These are phyloP conservation scores for Phaffomyces antillensis DNA, from an alignment of 805 yeast species.

Conservation along the genomic window DNA sequence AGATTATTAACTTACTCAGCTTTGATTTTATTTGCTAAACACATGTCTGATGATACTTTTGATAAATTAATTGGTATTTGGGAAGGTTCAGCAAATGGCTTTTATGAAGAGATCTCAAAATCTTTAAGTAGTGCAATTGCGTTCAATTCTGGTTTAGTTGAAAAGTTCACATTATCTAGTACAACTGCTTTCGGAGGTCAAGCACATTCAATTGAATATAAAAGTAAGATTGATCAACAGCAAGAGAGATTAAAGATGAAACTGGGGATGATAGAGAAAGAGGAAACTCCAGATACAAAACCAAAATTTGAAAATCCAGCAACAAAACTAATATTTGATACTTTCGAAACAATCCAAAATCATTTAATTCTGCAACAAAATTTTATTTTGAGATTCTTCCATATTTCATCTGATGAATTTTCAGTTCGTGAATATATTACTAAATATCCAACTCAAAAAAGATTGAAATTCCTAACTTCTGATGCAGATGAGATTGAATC, in stretches of 20 bases:
- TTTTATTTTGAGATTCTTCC: conserved; percentile 36
- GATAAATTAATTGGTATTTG: conserved; percentile 34
- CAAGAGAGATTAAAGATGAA: conserved; percentile 15
- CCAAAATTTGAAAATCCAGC: conserved; percentile 1
- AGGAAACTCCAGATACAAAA: conserved; percentile 3
- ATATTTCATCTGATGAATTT: conserved; percentile 28
- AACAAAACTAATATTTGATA: conserved; percentile 7
- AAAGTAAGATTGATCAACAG: conserved; percentile 5
- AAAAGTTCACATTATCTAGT: conserved; percentile 16
- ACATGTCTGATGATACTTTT: conserved; percentile 43
- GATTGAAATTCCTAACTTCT: conserved; percentile 27
- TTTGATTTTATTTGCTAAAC: conserved; percentile 50
- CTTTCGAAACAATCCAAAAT: conserved; percentile 28
- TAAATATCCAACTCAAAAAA: conserved; percentile 24
- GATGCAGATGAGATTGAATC: conserved; percentile 33
- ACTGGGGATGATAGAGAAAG: conserved; percentile 13
- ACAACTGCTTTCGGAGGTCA: conserved; percentile 8
- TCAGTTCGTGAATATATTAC: conserved; percentile 28
- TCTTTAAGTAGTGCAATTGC: conserved; percentile 24
- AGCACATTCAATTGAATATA: background rate
- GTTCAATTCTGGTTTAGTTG: conserved; percentile 7
- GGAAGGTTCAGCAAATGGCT: conserved; percentile 26
- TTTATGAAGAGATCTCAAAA: conserved; percentile 29
- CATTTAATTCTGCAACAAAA: conserved; percentile 32
- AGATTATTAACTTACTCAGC: conserved; percentile 41